Evolutionary conservation across 257 asterid genomes (phyloP), one percentile per base, ranked within the genome.

Genomic region (Fraxinus cuspidata): DNA sequence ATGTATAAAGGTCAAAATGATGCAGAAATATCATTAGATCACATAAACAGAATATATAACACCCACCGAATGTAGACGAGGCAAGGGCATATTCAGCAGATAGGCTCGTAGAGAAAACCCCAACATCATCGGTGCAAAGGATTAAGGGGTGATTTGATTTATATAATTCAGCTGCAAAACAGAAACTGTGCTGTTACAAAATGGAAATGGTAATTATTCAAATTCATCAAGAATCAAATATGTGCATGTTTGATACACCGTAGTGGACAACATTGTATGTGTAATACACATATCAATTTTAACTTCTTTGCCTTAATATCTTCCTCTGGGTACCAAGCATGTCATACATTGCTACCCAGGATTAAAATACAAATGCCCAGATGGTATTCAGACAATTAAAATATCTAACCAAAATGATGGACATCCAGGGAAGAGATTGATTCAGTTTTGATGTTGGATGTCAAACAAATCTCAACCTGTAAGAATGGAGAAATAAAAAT

Each of bases 401-500:
- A 77, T 77, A 79, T 70, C 92, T 74, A 81, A 95, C 99, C 99
- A 72, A 95, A 95, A 88, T 95, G 99, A 81, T 95, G 99, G 84
- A 88, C 85, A 84, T 91, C 98, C 69, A 92, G 51, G 2, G 99
- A 95, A 81, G 98, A 83, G 35, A 95, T 86, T 37, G 98, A 87
- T 82, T 90, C 96, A 5, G 96, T 95, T 78, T 58, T 90, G 79
- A 95, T 89, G 82, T 93, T 95, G 80, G 99, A 95, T 37, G 99
- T 95, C 90, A 93, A 87, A 84, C 99, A 95, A 81, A 95, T 90
- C 82, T 95, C 99, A 84, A 95, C 99, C 99, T 95, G 91, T 71
- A 79, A 72, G 27, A 32, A 76, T 73, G 77, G 42, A 79, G 56
- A 44, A 65, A 31, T 70, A 65, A 72, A 65, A 69, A 70, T 21